A percentile compares a stretch with the other conserved stretches of the same genome.
Conservation (phyloP, 2,329 filamentous ascomycete species). For the Diaporthe capsici region DNA sequence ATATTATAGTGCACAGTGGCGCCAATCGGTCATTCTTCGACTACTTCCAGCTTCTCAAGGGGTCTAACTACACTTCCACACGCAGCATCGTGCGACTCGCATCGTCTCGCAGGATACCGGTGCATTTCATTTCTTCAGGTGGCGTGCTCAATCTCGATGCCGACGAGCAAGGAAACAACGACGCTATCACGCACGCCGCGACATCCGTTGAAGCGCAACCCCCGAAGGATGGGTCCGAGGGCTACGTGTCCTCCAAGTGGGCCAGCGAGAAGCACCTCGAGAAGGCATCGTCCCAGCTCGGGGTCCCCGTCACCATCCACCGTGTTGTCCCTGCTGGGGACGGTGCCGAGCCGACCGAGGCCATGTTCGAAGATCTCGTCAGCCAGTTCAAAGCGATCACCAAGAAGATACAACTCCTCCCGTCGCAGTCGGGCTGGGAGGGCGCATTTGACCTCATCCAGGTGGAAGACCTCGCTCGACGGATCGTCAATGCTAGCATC, state of each 20-base stretch:
- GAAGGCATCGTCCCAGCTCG: constrained; percentile 11
- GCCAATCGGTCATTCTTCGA: constrained; percentile 57
- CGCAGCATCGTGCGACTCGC: constrained; percentile 52
- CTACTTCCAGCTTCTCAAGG: constrained; percentile 52
- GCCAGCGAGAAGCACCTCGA: constrained; percentile 51
- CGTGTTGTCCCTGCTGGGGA: constrained; percentile 16
- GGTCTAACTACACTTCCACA: constrained; percentile 54
- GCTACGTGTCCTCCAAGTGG: constrained; percentile 53
- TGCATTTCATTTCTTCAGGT: constrained; percentile 51
- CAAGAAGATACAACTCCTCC: constrained; percentile 27
- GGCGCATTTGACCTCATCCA: constrained; percentile 26
- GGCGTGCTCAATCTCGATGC: constrained; percentile 39
- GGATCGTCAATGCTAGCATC: neutral
- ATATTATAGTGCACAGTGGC: constrained; percentile 67
- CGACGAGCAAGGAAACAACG: neutral
- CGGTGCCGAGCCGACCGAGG: constrained; percentile 14
- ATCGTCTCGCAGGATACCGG: constrained; percentile 42
- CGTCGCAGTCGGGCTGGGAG: constrained; percentile 21
- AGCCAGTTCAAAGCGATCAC: constrained; percentile 19
- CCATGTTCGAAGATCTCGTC: constrained; percentile 26
- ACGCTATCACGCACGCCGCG: neutral
- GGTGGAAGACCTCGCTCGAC: constrained; percentile 21
- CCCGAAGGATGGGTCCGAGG: constrained; percentile 42
- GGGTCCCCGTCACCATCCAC: constrained; percentile 29
- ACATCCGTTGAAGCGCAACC: constrained; percentile 24